These are phyloP conservation scores for Castanea sativa DNA, from an alignment of 306 rosid genomes.

Conservation along the genomic window DNA sequence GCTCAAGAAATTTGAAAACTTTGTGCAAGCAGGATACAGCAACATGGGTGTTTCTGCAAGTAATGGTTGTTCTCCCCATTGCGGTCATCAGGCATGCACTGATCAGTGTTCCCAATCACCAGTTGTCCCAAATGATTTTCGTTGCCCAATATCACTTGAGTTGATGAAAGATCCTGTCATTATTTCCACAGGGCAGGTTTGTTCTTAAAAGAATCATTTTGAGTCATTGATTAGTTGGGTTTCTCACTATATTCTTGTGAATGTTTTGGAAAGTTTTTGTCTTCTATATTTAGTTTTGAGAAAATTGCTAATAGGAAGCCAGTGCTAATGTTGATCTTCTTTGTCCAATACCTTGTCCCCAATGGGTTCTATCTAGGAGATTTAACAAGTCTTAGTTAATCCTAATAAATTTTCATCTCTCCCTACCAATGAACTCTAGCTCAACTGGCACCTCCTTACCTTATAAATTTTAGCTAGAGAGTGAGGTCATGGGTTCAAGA, in stretches of 20 bases:
- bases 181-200: constrained; percentile 90
- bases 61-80: constrained; percentile 30
- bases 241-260: not conserved
- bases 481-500: too few species aligned
- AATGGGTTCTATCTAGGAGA: not conserved
- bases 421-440: not conserved
- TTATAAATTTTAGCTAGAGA: too few species aligned
- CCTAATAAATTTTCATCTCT: not conserved
- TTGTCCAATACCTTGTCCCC: not conserved
- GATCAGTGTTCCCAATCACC: constrained; percentile 35
- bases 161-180: constrained; percentile 94
- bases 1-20: constrained; percentile 64
- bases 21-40: constrained; percentile 51
- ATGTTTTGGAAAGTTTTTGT: not conserved
- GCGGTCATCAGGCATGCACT: constrained; percentile 29
- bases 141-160: constrained; percentile 89
- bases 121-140: constrained; percentile 79
- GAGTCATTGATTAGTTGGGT: not conserved
- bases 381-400: not conserved
- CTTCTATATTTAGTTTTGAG: not conserved
- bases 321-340: not conserved
- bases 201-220: not conserved
- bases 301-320: not conserved
- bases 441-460: too few species aligned
- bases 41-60: constrained; percentile 26